These are phyloP conservation scores for Ogataea zsoltii DNA, from an alignment of 805 yeast species.

Conservation along the genomic window DNA sequence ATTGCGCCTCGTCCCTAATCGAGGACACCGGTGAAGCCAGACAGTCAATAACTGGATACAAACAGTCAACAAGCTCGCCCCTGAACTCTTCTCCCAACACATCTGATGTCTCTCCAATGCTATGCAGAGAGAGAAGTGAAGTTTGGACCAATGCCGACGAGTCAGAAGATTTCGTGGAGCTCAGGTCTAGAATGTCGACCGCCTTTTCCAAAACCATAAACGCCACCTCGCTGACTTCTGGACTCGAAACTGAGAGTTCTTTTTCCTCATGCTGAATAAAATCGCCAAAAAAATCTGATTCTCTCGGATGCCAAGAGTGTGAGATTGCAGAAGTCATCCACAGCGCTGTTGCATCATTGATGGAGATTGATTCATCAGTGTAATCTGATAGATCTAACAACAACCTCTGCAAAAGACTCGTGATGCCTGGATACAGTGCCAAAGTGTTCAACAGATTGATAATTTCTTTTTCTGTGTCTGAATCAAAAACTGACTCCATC, in stretches of 20 bases:
- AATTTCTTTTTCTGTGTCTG: constrained; percentile 24
- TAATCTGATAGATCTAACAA: not conserved
- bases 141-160: constrained; percentile 15
- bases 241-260: constrained; percentile 6
- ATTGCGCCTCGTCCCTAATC: constrained; percentile 52
- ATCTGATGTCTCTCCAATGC: constrained; percentile 39
- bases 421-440: not conserved
- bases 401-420: constrained; percentile 1
- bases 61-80: constrained; percentile 63
- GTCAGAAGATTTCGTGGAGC: constrained; percentile 24
- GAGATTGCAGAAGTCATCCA: constrained; percentile 42
- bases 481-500: constrained; percentile 25
- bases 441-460: constrained; percentile 10
- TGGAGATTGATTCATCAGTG: constrained; percentile 7
- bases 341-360: constrained; percentile 31
- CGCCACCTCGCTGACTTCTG: constrained; percentile 8
- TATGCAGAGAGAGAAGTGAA: constrained; percentile 41
- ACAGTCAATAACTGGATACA: constrained; percentile 73
- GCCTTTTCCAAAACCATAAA: constrained; percentile 40
- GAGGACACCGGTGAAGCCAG: constrained; percentile 56
- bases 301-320: not conserved
- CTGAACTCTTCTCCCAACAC: constrained; percentile 42
- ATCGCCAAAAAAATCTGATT: constrained; percentile 21
- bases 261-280: not conserved
- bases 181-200: constrained; percentile 41